Base-by-base conservation (phyloP, 208 protist genomes). In the Vickermania ingenoplastis region DNA sequence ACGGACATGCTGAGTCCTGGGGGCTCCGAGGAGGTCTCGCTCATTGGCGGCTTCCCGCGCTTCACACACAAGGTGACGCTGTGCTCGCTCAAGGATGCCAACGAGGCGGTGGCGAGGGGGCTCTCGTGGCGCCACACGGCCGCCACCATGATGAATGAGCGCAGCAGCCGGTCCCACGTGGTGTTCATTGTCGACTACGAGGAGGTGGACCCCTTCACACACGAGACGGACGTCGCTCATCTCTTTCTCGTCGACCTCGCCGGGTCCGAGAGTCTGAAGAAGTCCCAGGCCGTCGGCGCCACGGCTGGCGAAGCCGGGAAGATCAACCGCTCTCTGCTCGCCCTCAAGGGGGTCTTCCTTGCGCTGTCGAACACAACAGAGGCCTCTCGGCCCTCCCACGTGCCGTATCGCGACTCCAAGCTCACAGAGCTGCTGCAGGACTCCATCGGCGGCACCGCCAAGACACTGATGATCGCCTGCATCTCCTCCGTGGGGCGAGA, bases 171-270 rank as follows among this genome's bases (percentile, higher is more conserved):
- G n/a, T 97, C 94, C 0, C 97, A 99, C 69, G 94, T 95, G 60
- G 94, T 99, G 41, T 89, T 99, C 41, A 98, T 93, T 17, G 87
- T 84, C 76, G 98, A 93, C 31, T 61, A 92, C 29, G 80, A 94
- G 63, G 77, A 91, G 60, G 78, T 75, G 52, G 90, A 95, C 63
- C 77, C 77, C 14, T 94, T 83, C 71, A 92, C 86, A 1, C 80
- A 94, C 24, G 76, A 86, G 61, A 89, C 86, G 5, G 87, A 97
- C 31, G 85, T 95, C 27, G 81, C 88, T 21, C 94, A 97, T 67
- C 91, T 98, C 36, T 93, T 98, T 69, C 84, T 98, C 67, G 94
- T 98, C 4, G 97, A 98, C 71, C 77, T 98, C 14, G 97, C 97
- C 4, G 95, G 91, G 21, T 96, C 88, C 22, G 95, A 98, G 70